Evolutionary conservation across 1,284 basidiomycete genomes (phyloP).

Genomic region (Apiotrichum veenhuisii): DNA sequence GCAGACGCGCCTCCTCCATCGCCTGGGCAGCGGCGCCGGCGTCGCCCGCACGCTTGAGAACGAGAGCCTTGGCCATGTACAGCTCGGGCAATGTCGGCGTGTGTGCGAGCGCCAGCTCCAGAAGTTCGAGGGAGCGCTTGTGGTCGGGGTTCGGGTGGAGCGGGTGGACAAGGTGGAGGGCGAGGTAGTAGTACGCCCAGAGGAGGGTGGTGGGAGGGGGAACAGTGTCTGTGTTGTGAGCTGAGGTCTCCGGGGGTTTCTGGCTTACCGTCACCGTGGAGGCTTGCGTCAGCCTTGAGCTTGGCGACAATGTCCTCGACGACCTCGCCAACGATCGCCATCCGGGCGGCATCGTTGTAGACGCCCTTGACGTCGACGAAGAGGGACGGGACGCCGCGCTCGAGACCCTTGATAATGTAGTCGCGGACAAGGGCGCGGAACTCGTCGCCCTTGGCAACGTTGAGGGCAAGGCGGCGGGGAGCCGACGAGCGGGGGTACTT

Average conservation of each 20-base stretch:
- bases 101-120: constrained; percentile 68
- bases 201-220: constrained; percentile 80
- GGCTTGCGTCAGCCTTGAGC: constrained; percentile 44
- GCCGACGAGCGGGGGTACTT: constrained; percentile 67
- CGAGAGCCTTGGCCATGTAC: constrained; percentile 74
- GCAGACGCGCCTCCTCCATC: constrained; percentile 74
- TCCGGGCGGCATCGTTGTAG: constrained; percentile 65
- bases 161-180: constrained; percentile 77
- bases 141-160: constrained; percentile 52
- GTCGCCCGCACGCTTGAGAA: constrained; percentile 85
- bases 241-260: not conserved
- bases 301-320: constrained; percentile 56
- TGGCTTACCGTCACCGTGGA: constrained; percentile 43
- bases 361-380: constrained; percentile 90
- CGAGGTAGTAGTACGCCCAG: constrained; percentile 93
- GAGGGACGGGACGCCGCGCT: constrained; percentile 86
- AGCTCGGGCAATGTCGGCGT: constrained; percentile 94
- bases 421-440: constrained; percentile 66
- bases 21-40: constrained; percentile 66
- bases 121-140: constrained; percentile 61
- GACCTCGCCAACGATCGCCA: constrained; percentile 66
- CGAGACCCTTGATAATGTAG: constrained; percentile 70
- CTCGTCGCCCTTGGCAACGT: constrained; percentile 60
- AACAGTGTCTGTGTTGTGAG: constrained; percentile 31
- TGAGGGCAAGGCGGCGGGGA: constrained; percentile 68